Conservation (phyloP, 179 eudicot species). For the Beta macrorhiza region DNA sequence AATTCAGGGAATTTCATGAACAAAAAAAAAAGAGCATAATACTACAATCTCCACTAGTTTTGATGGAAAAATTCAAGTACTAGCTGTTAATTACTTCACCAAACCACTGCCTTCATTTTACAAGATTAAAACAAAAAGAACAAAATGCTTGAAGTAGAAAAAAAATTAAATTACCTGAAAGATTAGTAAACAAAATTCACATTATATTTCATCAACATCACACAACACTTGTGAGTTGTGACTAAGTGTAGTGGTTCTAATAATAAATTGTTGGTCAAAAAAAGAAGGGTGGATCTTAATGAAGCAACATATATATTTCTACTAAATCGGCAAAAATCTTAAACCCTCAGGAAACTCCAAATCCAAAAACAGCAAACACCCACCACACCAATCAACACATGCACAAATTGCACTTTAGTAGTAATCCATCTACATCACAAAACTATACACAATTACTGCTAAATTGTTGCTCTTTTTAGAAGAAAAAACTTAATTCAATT, state of each 20-base stretch:
- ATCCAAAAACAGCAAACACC: constrained; percentile 26
- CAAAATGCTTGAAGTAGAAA: background rate
- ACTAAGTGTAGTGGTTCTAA: background rate
- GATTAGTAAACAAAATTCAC: constrained; percentile 16
- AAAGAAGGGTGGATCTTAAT: constrained; percentile 9
- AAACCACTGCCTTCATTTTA: background rate
- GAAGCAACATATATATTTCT: constrained; percentile 21
- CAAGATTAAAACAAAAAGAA: background rate
- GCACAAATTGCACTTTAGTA: background rate
- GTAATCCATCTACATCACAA: constrained; percentile 7
- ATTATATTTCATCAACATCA: constrained; percentile 16
- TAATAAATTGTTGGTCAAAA: background rate
- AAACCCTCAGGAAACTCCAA: constrained; percentile 16
- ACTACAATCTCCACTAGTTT: background rate
- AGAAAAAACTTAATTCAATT: background rate
- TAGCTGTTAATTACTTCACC: no score
- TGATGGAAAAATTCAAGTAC: background rate
- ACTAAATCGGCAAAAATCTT: constrained; percentile 22
- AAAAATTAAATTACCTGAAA: background rate
- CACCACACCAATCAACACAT: constrained; percentile 25
- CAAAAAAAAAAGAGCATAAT: background rate
- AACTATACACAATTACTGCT: background rate
- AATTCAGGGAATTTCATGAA: background rate
- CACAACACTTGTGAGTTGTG: constrained; percentile 32
- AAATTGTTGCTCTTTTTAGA: background rate